Conservation (phyloP, 163 green algal genomes). For the Scenedesmus sp. region DNA sequence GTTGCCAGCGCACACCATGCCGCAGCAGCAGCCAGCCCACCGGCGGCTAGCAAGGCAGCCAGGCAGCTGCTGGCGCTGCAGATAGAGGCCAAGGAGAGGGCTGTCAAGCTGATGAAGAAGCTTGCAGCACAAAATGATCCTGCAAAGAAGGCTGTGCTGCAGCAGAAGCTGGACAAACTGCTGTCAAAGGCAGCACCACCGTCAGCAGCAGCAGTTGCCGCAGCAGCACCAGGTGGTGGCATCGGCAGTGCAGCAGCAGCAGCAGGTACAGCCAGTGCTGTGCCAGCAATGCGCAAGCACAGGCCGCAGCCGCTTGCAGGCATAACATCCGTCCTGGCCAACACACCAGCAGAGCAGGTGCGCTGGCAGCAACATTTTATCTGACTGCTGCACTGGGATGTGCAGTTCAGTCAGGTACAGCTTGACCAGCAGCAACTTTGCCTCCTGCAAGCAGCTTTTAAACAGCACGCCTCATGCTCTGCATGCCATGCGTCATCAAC, state of each 20-base stretch:
- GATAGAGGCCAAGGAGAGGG: conserved; percentile 26
- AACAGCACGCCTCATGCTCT: not conserved
- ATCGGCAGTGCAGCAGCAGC: not conserved
- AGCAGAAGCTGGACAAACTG: conserved; percentile 28
- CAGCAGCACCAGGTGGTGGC: not conserved
- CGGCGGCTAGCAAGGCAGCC: not conserved
- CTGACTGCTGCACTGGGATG: not conserved
- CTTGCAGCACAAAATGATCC: not conserved
- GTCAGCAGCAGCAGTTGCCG: not conserved
- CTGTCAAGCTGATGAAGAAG: conserved; percentile 25
- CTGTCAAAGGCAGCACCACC: not conserved
- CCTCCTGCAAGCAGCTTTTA: not conserved
- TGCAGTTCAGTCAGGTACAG: not conserved
- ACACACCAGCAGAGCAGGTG: conserved; percentile 21
- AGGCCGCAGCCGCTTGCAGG: conserved; percentile 11
- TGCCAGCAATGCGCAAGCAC: not conserved
- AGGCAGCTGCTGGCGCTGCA: not conserved
- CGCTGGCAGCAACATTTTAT: not conserved
- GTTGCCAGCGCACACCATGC: conserved; percentile 3
- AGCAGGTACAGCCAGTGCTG: not conserved
- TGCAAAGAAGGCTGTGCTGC: conserved; percentile 15
- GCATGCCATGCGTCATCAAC: not conserved
- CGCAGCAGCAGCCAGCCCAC: not conserved
- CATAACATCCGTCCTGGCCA: conserved; percentile 8
- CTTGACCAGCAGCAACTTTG: not conserved